phyloP scores from a whole-genome alignment of 805 yeast species.

The Sungouiella blattae region DNA sequence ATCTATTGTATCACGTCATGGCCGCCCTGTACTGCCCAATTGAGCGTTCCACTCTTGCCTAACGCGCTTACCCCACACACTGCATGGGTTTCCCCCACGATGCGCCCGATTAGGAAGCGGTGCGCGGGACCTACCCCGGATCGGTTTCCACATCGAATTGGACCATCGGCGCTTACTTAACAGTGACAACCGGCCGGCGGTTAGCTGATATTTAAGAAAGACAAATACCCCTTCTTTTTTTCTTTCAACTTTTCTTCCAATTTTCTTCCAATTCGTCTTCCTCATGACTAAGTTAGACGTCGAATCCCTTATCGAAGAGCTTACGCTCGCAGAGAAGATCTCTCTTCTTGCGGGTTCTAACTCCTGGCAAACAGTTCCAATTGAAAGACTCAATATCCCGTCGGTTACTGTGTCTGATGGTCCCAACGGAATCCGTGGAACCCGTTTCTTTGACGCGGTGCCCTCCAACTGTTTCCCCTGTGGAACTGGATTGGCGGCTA shows the following conservation, averaged over 20 bases:
- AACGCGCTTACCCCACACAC: too few species aligned
- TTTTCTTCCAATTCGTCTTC: neutral
- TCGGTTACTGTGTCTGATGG: constrained; percentile 41
- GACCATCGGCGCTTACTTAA: too few species aligned
- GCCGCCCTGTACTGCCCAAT: too few species aligned
- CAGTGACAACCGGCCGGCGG: too few species aligned
- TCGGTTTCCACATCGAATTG: too few species aligned
- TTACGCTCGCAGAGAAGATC: constrained; percentile 34
- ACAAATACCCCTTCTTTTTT: too few species aligned
- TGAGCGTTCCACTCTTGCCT: too few species aligned
- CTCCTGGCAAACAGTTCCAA: constrained; percentile 12
- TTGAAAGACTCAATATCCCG: constrained; percentile 16
- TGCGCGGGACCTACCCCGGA: too few species aligned
- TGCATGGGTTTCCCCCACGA: too few species aligned
- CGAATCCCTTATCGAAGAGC: constrained; percentile 25
- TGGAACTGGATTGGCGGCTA: constrained; percentile 58
- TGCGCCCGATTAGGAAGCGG: too few species aligned
- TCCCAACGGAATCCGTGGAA: constrained; percentile 64
- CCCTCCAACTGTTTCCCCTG: constrained; percentile 60
- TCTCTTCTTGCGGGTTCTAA: constrained; percentile 33
- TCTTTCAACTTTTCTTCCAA: neutral
- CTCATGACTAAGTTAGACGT: constrained; percentile 21
- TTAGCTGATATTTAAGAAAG: too few species aligned
- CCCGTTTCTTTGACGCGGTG: constrained; percentile 47
- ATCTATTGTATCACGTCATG: too few species aligned